Evolutionary conservation across 2,329 filamentous ascomycete genomes (phyloP).

Genomic region (Lasiodiplodia sp.): DNA sequence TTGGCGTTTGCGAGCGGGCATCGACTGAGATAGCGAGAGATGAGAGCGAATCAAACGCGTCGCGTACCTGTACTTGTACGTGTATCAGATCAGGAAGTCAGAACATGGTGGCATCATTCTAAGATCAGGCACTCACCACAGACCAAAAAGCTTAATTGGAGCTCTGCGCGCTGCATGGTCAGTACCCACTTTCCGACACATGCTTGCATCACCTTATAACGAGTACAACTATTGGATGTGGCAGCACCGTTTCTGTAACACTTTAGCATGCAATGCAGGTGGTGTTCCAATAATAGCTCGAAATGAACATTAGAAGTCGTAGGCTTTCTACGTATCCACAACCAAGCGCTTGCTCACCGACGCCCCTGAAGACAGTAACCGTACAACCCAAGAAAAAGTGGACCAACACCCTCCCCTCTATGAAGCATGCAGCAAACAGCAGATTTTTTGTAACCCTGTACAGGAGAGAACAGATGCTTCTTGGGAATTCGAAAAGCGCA

Average conservation of each 20-base stretch:
- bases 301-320: constrained; percentile 18
- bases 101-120: constrained; percentile 25
- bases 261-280: background rate
- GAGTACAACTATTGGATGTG: background rate
- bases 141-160: background rate
- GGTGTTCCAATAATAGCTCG: background rate
- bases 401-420: constrained; percentile 6
- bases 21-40: constrained; percentile 10
- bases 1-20: background rate
- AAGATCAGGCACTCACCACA: constrained; percentile 4
- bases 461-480: background rate
- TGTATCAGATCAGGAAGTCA: constrained; percentile 14
- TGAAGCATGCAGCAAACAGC: background rate
- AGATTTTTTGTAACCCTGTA: constrained; percentile 1
- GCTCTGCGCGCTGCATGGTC: background rate
- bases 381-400: background rate
- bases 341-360: constrained; percentile 18
- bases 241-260: background rate
- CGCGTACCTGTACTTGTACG: background rate
- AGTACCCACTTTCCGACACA: constrained; percentile 7
- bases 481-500: constrained; percentile 9
- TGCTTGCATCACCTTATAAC: background rate
- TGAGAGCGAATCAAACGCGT: background rate
- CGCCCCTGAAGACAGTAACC: constrained; percentile 10
- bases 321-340: constrained; percentile 10